Evolutionary conservation across 2,329 filamentous ascomycete genomes (phyloP).

Genomic region (Colletotrichum higginsianum): DNA sequence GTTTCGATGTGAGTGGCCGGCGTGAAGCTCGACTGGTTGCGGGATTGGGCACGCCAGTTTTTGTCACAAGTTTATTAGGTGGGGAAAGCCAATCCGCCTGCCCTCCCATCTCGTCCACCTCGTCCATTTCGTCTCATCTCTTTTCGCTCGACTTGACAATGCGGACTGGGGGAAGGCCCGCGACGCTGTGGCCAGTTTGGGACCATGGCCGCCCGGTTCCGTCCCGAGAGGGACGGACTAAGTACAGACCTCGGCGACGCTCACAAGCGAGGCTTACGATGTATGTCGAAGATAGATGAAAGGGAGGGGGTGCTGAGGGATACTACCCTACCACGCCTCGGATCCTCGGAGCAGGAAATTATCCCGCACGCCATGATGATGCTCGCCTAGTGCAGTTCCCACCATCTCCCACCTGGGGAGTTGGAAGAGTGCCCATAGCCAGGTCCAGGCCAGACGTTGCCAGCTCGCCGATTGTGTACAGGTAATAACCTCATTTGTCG

Average conservation of each 20-base stretch:
- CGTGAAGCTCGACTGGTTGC: slow-evolving; percentile 29
- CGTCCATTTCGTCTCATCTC: slow-evolving; percentile 33
- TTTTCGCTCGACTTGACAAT: slow-evolving; percentile 9
- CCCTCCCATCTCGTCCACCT: neutral
- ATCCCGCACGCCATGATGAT: slow-evolving; percentile 27
- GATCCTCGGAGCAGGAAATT: slow-evolving; percentile 29
- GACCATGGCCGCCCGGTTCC: slow-evolving; percentile 1
- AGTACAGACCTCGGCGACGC: slow-evolving; percentile 7
- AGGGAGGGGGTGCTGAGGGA: slow-evolving; percentile 21
- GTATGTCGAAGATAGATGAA: slow-evolving; percentile 31
- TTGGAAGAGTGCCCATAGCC: slow-evolving; percentile 15
- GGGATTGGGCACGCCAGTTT: slow-evolving; percentile 29
- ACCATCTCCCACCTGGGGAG: neutral
- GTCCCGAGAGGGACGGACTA: neutral
- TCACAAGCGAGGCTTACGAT: slow-evolving; percentile 17
- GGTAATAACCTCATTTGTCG: slow-evolving; percentile 25
- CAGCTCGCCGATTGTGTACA: slow-evolving; percentile 10
- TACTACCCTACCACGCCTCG: slow-evolving; percentile 37
- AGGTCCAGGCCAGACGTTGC: slow-evolving; percentile 31
- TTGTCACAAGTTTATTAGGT: slow-evolving; percentile 43
- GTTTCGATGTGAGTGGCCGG: slow-evolving; percentile 20
- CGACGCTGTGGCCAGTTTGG: slow-evolving; percentile 19
- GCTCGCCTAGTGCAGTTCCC: slow-evolving; percentile 2
- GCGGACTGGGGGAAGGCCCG: slow-evolving; percentile 3
- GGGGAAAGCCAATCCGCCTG: slow-evolving; percentile 30